phyloP scores from a whole-genome alignment of 78 protist species.

The Dictyostelium intermedium region DNA sequence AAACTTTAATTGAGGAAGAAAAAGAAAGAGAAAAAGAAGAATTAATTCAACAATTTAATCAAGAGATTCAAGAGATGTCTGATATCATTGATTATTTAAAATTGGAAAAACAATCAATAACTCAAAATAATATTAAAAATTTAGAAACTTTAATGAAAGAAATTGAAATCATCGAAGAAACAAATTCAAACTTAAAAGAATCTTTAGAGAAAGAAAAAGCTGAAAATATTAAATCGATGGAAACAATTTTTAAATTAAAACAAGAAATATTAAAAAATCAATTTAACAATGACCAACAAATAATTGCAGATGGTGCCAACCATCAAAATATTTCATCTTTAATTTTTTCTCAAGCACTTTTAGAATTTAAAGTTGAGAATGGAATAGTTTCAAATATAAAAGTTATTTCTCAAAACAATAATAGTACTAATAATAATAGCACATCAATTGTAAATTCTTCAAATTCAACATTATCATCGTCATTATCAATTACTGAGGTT shows the following conservation, averaged over 20 bases:
- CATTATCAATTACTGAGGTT: background rate
- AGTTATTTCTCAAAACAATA: background rate
- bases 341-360: slow-evolving; percentile 25
- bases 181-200: slow-evolving; percentile 19
- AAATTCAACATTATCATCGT: background rate
- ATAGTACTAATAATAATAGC: background rate
- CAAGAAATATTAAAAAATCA: slow-evolving; percentile 7
- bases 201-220: slow-evolving; percentile 17
- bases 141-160: slow-evolving; percentile 73
- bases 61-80: background rate
- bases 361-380: slow-evolving; percentile 32
- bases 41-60: slow-evolving; percentile 15
- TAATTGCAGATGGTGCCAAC: background rate
- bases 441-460: background rate
- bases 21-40: slow-evolving; percentile 71
- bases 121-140: slow-evolving; percentile 42
- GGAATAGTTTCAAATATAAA: slow-evolving; percentile 57
- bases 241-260: slow-evolving; percentile 19
- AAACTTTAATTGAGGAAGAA: slow-evolving; percentile 65
- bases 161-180: slow-evolving; percentile 62
- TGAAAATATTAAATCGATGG: slow-evolving; percentile 4
- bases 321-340: background rate
- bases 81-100: slow-evolving; percentile 26
- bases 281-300: background rate
- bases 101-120: slow-evolving; percentile 16